Evolutionary conservation across 2,329 filamentous ascomycete genomes (phyloP).

Genomic region (Xenoacremonium recifei): DNA sequence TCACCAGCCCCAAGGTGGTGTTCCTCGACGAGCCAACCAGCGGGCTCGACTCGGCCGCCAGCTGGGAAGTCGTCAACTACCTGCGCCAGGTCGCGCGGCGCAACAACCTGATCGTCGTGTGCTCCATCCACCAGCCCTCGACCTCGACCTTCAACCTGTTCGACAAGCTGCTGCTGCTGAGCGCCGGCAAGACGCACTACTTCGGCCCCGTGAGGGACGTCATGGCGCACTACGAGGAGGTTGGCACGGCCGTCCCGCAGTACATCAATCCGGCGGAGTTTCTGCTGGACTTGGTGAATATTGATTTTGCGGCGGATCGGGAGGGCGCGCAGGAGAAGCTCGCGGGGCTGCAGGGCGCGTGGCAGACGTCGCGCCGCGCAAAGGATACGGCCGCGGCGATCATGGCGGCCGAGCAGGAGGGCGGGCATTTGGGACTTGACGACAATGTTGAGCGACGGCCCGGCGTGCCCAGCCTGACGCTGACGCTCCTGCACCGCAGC

Average conservation of each 20-base stretch:
- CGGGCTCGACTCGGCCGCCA: conserved; percentile 76
- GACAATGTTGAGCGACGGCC: conserved; percentile 36
- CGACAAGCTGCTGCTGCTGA: conserved; percentile 75
- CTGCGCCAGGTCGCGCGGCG: conserved; percentile 64
- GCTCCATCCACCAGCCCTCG: conserved; percentile 83
- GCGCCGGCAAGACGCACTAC: conserved; percentile 68
- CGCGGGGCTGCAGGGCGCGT: conserved; percentile 23
- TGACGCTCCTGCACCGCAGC: conserved; percentile 71
- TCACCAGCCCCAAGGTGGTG: conserved; percentile 76
- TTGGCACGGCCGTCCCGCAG: conserved; percentile 62
- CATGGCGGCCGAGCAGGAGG: conserved; percentile 26
- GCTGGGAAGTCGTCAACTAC: conserved; percentile 74
- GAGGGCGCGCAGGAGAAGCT: conserved; percentile 40
- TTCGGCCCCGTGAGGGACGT: conserved; percentile 63
- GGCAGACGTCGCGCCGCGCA: conserved; percentile 23
- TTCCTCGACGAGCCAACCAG: conserved; percentile 85
- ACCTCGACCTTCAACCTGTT: conserved; percentile 77
- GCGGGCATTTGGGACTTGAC: conserved; percentile 18
- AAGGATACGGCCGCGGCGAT: conserved; percentile 21
- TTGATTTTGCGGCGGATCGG: conserved; percentile 62
- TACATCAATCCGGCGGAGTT: conserved; percentile 80
- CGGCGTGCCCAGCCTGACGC: conserved; percentile 47
- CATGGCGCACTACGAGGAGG: conserved; percentile 59
- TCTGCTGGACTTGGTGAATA: conserved; percentile 75
- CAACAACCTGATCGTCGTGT: conserved; percentile 74